These are phyloP conservation scores for Irpex sp. DNA, from an alignment of 1,284 basidiomycete species.

Conservation along the genomic window DNA sequence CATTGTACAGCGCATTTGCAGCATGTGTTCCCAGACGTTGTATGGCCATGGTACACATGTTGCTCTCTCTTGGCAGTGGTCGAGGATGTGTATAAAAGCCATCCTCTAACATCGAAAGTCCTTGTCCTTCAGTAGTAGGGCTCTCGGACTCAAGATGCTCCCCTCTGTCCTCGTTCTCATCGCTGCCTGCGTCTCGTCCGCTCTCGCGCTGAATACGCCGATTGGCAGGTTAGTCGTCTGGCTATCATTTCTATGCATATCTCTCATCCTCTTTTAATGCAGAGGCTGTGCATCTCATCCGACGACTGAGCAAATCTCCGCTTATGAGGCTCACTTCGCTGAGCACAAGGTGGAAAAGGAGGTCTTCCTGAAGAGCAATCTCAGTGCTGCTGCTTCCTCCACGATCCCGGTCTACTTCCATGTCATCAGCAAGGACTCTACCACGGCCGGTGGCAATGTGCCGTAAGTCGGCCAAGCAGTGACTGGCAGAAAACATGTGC, in stretches of 20 bases:
- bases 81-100: background rate
- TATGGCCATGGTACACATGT: background rate
- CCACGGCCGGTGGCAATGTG: conserved; percentile 38
- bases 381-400: conserved; percentile 28
- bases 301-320: conserved; percentile 30
- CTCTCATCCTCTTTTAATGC: background rate
- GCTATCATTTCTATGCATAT: background rate
- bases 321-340: conserved; percentile 38
- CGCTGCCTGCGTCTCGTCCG: conserved; percentile 9
- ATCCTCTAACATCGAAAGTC: background rate
- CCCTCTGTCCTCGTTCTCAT: conserved; percentile 17
- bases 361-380: conserved; percentile 19
- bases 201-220: conserved; percentile 15
- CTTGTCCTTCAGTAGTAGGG: background rate
- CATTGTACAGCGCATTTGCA: background rate
- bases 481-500: background rate
- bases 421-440: conserved; percentile 35
- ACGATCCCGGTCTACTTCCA: conserved; percentile 39
- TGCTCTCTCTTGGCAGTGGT: background rate
- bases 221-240: conserved; percentile 15
- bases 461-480: conserved; percentile 28
- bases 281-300: conserved; percentile 34
- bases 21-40: no score
- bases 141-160: conserved; percentile 11
- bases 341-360: conserved; percentile 32